Evolutionary conservation across 1,284 basidiomycete genomes (phyloP).

Genomic region (Ustilago trichophora): DNA sequence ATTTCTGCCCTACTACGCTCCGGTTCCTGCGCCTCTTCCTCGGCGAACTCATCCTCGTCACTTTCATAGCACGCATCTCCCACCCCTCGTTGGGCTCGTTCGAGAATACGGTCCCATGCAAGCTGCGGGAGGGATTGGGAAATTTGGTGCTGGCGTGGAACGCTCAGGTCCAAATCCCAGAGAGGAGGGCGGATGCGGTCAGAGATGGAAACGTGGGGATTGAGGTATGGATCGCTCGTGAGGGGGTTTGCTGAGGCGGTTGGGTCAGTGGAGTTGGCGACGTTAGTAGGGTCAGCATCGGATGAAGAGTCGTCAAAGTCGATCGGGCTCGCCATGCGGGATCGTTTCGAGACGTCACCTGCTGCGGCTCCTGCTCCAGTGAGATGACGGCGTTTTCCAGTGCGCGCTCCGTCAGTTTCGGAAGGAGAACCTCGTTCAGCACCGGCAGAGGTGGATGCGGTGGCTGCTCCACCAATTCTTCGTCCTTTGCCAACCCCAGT

Average conservation of each 20-base stretch:
- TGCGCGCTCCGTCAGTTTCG: constrained; percentile 32
- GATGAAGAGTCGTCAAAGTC: constrained; percentile 27
- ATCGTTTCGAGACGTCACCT: constrained; percentile 36
- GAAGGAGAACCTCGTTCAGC: constrained; percentile 29
- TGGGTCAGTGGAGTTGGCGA: not conserved
- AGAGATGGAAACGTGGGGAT: constrained; percentile 18
- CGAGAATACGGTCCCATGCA: constrained; percentile 58
- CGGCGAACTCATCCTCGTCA: constrained; percentile 54
- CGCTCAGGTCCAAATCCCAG: constrained; percentile 46
- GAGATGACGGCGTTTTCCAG: no score
- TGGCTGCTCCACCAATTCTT: constrained; percentile 10
- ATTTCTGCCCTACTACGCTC: constrained; percentile 48
- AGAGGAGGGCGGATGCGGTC: constrained; percentile 36
- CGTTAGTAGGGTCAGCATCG: not conserved
- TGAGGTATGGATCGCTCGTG: constrained; percentile 35
- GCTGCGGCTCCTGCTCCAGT: no score
- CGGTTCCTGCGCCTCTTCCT: constrained; percentile 44
- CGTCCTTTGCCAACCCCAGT: constrained; percentile 19
- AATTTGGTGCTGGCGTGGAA: constrained; percentile 21
- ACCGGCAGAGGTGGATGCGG: constrained; percentile 5
- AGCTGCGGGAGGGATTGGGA: constrained; percentile 33
- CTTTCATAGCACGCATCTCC: constrained; percentile 61
- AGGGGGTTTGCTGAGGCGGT: constrained; percentile 20
- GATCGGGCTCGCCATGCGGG: constrained; percentile 42
- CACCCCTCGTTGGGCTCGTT: constrained; percentile 55